These are phyloP conservation scores for Sutorius eximius DNA, from an alignment of 1,284 basidiomycete species.

Conservation along the genomic window DNA sequence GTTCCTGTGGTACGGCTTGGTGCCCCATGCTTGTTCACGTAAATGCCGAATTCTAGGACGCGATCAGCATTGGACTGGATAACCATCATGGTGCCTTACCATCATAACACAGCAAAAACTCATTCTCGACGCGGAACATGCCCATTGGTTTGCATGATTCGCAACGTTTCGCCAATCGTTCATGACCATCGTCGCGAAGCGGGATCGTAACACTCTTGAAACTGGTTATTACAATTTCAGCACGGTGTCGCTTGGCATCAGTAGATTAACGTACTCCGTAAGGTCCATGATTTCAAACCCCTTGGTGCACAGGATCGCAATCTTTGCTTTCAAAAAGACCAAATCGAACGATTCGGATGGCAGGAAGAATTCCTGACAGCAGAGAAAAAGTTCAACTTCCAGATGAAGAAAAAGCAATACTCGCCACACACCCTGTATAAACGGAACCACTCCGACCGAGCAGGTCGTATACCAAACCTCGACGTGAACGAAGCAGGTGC, in stretches of 20 bases:
- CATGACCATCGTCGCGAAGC: conserved; percentile 71
- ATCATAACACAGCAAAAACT: conserved; percentile 92
- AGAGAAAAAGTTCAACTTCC: conserved; percentile 2
- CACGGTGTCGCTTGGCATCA: neutral
- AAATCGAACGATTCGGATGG: conserved; percentile 87
- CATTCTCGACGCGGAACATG: conserved; percentile 89
- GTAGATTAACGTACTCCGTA: conserved; percentile 60
- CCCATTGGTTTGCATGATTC: conserved; percentile 84
- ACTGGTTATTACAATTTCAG: conserved; percentile 39
- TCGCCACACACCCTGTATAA: conserved; percentile 63
- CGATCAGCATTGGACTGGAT: conserved; percentile 9
- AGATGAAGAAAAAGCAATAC: conserved; percentile 3
- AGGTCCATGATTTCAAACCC: conserved; percentile 99
- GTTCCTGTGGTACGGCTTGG: conserved; percentile 71
- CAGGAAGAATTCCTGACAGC: conserved; percentile 78
- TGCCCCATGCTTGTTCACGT: conserved; percentile 85
- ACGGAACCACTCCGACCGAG: conserved; percentile 90
- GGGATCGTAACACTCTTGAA: conserved; percentile 89
- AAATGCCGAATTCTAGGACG: conserved; percentile 84
- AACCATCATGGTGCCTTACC: conserved; percentile 47
- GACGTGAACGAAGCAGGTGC: conserved; percentile 66
- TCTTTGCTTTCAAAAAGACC: conserved; percentile 87
- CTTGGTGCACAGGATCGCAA: conserved; percentile 89
- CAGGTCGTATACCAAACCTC: conserved; percentile 72
- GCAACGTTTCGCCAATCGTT: conserved; percentile 76